Evolutionary conservation across 2,329 filamentous ascomycete genomes (phyloP), one percentile per base, ranked within the genome.

Genomic region (Eurotiales sp.): DNA sequence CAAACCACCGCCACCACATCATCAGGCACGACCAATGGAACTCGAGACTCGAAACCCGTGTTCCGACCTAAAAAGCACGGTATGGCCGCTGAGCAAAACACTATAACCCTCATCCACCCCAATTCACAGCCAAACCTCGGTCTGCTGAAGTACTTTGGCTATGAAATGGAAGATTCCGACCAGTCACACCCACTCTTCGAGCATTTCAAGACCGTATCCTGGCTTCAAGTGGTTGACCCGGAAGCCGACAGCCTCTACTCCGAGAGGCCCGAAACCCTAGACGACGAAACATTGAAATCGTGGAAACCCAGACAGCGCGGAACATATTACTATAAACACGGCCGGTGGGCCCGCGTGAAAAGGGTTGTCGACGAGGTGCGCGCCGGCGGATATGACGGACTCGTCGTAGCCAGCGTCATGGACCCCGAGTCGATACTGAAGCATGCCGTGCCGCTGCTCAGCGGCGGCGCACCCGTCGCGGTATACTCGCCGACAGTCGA

Each of bases 171-270:
- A 53, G 83, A 82, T 55, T 83, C 77, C 49, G 76, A 80, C 12
- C 76, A 83, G 21, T 68, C 74, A 0, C 93, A 97, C 65, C 92
- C 93, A 0, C 82, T 99, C 10, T 81, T 86, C 68, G 85, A 81
- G 14, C 86, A 93, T 65, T 82, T 99, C 46, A 86, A 92, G 61
- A 83, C 86, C 4, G 76, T 97, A 25, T 92, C 89, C 23, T 99
- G 92, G 91, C 81, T 99, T 2, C 92, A 97, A 70, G 82, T 99
- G 4, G 74, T 96, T 14, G 79, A 87, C 21, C 93, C 93, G 0
- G 73, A 81, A 30, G 75, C 83, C 25, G 93, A 97, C 67, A 78
- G 81, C 1, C 82, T 86, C 3, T 96, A 95, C 70, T 71, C 76
- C 27, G 78, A 81, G 22, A 80, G 85, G 48, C 86, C 90, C 0